Evolutionary conservation across 768 basidiomycete species (phyloP).

Genomic region (Saitozyma podzolica): DNA sequence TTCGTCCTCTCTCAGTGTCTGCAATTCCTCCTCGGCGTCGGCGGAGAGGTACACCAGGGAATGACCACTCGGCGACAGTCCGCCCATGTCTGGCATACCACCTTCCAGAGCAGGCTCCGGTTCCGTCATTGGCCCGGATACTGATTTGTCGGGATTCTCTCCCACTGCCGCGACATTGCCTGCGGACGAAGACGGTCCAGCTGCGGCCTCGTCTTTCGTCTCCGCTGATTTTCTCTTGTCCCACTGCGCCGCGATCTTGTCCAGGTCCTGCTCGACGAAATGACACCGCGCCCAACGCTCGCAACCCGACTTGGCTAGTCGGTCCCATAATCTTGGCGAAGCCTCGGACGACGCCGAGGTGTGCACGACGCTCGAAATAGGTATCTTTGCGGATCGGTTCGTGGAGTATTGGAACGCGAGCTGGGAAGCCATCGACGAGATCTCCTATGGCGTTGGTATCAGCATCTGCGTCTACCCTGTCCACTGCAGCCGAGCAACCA

Average conservation of each 20-base stretch:
- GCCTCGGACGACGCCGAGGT: slow-evolving; percentile 62
- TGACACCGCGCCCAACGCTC: slow-evolving; percentile 68
- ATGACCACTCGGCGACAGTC: slow-evolving; percentile 1
- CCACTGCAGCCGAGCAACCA: background rate
- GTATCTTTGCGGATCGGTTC: slow-evolving; percentile 70
- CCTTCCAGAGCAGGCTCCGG: background rate
- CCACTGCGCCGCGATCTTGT: slow-evolving; percentile 19
- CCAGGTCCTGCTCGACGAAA: slow-evolving; percentile 71
- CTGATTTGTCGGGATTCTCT: background rate
- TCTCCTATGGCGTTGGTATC: slow-evolving; percentile 63
- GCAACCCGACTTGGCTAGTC: slow-evolving; percentile 67
- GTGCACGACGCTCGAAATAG: slow-evolving; percentile 72
- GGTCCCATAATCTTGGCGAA: slow-evolving; percentile 31
- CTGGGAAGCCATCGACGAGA: slow-evolving; percentile 84
- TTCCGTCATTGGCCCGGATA: background rate
- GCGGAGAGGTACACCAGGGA: slow-evolving; percentile 86
- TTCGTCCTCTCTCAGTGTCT: slow-evolving; percentile 76
- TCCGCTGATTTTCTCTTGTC: no score
- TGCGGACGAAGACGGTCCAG: no score
- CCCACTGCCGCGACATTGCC: no score
- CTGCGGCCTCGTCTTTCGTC: no score
- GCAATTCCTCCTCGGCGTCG: slow-evolving; percentile 81
- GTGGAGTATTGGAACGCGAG: slow-evolving; percentile 86
- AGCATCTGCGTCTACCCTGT: background rate
- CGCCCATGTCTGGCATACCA: background rate